Evolutionary conservation across 2,329 filamentous ascomycete species (phyloP).

Genomic region (Eutypella sp.): DNA sequence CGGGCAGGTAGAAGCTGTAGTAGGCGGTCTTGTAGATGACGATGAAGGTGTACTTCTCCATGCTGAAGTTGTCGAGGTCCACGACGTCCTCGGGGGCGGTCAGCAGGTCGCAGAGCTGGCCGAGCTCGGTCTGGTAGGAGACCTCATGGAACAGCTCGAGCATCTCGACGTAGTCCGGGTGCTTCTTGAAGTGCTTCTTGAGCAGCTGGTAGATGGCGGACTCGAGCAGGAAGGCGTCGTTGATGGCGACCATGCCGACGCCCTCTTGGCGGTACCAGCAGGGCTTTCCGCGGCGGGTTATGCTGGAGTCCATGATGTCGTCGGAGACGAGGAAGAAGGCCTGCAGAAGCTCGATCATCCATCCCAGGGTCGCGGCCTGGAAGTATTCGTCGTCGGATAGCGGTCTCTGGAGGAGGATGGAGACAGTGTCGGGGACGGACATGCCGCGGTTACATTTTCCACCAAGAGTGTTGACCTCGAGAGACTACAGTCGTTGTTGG

Average conservation of each 20-base stretch:
- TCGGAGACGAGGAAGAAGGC: slow-evolving; percentile 98
- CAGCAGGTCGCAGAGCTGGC: slow-evolving; percentile 89
- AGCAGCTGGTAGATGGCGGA: slow-evolving; percentile 83
- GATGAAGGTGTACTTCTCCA: slow-evolving; percentile 96
- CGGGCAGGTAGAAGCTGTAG: slow-evolving; percentile 98
- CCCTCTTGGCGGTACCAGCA: slow-evolving; percentile 93
- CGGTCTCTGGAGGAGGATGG: slow-evolving; percentile 66
- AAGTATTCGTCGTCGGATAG: slow-evolving; percentile 83
- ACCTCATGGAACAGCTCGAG: slow-evolving; percentile 95
- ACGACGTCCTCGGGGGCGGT: slow-evolving; percentile 93
- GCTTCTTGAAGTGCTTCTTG: slow-evolving; percentile 86
- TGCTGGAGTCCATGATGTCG: slow-evolving; percentile 96
- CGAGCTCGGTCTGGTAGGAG: slow-evolving; percentile 89
- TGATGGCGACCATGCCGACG: slow-evolving; percentile 95
- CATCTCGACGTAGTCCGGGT: slow-evolving; percentile 84
- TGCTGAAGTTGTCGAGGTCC: slow-evolving; percentile 89
- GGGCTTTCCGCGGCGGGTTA: slow-evolving; percentile 87
- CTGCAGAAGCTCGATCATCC: slow-evolving; percentile 97
- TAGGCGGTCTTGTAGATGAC: slow-evolving; percentile 99
- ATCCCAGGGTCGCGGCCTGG: slow-evolving; percentile 80
- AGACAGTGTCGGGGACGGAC: slow-evolving; percentile 88
- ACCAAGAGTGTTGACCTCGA: slow-evolving; percentile 82
- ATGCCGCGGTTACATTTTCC: slow-evolving; percentile 99
- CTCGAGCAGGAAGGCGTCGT: slow-evolving; percentile 97
- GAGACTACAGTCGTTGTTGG: slow-evolving; percentile 50